These are phyloP conservation scores for Nyctanthes arbortristis DNA, from an alignment of 257 asterid genomes.

Conservation along the genomic window DNA sequence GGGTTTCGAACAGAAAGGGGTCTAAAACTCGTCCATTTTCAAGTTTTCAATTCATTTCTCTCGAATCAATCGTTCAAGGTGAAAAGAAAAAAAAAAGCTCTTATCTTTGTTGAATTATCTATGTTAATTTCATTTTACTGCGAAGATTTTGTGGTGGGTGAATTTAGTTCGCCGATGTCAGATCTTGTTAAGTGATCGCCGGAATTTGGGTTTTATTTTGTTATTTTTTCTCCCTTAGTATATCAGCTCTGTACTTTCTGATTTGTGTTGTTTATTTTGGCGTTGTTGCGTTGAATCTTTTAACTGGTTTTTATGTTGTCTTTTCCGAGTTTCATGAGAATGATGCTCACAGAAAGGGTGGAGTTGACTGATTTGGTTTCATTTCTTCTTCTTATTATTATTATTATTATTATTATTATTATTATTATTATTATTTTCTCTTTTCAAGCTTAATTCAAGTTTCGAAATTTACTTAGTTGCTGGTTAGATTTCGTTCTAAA, in stretches of 20 bases:
- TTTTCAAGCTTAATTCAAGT: neutral
- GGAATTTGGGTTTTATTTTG: neutral
- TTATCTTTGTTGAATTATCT: slow-evolving; percentile 3
- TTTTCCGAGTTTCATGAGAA: too few relatives aligned
- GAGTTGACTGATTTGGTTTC: neutral
- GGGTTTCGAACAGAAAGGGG: slow-evolving; percentile 34
- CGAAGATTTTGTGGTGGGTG: slow-evolving; percentile 1
- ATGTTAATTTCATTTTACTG: slow-evolving; percentile 3
- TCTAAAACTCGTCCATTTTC: neutral
- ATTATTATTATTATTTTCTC: neutral
- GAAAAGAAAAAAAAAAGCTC: too few relatives aligned
- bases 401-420: too few relatives aligned
- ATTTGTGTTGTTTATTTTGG: neutral
- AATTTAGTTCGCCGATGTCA: slow-evolving; percentile 12
- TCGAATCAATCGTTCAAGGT: slow-evolving; percentile 28
- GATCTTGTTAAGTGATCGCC: slow-evolving; percentile 24
- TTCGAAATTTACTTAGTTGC: neutral
- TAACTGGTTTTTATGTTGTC: neutral
- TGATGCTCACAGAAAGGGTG: too few relatives aligned
- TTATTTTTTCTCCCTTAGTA: neutral
- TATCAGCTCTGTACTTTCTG: neutral
- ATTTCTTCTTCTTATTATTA: neutral
- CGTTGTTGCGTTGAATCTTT: neutral
- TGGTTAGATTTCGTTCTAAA: neutral
- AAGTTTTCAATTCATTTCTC: neutral